A percentile compares a stretch with the other conserved stretches of the same genome.
Conservation (phyloP, 2,329 filamentous ascomycete genomes). For the Rhinocladiella mackenziei region DNA sequence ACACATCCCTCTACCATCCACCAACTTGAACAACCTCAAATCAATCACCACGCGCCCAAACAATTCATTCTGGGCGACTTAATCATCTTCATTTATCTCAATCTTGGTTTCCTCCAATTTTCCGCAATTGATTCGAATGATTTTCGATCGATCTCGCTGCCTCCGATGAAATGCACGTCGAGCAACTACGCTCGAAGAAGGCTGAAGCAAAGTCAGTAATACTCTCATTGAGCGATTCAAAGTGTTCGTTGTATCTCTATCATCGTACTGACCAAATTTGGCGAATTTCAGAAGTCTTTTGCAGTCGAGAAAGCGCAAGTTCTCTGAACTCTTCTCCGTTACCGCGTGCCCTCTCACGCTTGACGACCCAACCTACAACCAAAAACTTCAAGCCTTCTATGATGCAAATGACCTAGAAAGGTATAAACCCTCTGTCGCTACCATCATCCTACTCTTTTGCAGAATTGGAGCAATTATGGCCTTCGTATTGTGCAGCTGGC, state of each 20-base stretch:
- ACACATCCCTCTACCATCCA: constrained; percentile 12
- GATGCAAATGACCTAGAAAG: constrained; percentile 55
- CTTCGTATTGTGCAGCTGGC: constrained; percentile 8
- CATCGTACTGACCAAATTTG: constrained; percentile 37
- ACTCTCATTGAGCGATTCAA: constrained; percentile 33
- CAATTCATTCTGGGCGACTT: constrained; percentile 46
- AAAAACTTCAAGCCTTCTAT: constrained; percentile 52
- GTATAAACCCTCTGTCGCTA: constrained; percentile 42
- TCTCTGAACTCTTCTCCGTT: constrained; percentile 82
- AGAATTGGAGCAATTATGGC: constrained; percentile 10
- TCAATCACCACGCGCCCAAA: constrained; percentile 39
- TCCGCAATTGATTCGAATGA: constrained; percentile 49
- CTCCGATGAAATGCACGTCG: constrained; percentile 33
- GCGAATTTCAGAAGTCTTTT: constrained; percentile 51
- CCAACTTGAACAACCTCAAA: constrained; percentile 30
- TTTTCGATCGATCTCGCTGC: constrained; percentile 34
- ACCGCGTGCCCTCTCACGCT: constrained; percentile 53
- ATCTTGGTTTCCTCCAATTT: constrained; percentile 38
- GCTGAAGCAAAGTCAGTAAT: constrained; percentile 50
- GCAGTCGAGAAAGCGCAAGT: constrained; percentile 83
- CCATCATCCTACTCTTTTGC: constrained; percentile 5
- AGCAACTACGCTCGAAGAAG: constrained; percentile 47
- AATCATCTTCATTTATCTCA: constrained; percentile 42
- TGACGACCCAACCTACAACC: constrained; percentile 52
- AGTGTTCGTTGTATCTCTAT: constrained; percentile 25